Conservation (phyloP, 2,329 filamentous ascomycete species). For the Rhynchosporium agropyri region DNA sequence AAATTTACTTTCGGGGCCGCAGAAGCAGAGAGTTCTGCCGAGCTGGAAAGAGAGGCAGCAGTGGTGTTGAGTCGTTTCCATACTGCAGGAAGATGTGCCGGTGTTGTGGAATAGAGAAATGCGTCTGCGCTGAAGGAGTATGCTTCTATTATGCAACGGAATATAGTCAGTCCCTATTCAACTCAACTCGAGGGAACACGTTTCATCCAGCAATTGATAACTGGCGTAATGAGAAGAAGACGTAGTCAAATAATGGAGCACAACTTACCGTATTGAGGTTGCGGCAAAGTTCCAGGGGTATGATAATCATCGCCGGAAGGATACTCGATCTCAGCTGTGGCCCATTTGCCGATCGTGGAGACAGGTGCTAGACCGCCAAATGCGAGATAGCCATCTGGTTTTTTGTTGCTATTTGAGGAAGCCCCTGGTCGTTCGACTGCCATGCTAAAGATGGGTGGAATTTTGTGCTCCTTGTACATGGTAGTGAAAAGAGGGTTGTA, state of each 20-base stretch:
- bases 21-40: not conserved
- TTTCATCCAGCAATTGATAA: not conserved
- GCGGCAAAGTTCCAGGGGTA: slow-evolving; percentile 10
- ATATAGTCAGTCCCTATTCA: not conserved
- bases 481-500: slow-evolving; percentile 56
- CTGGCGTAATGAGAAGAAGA: not conserved
- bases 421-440: slow-evolving; percentile 45
- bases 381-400: slow-evolving; percentile 49
- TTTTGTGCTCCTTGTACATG: slow-evolving; percentile 49
- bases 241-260: too few relatives aligned
- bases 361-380: slow-evolving; percentile 54
- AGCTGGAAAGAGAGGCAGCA: not conserved
- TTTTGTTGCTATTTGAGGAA: slow-evolving; percentile 3
- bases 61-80: slow-evolving; percentile 16
- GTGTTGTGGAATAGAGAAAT: slow-evolving; percentile 18
- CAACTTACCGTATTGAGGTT: slow-evolving; percentile 18
- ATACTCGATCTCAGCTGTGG: slow-evolving; percentile 29
- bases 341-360: slow-evolving; percentile 19
- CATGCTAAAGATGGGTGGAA: slow-evolving; percentile 52
- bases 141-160: slow-evolving; percentile 8
- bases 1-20: not conserved
- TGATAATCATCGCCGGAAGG: slow-evolving; percentile 15
- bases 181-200: too few relatives aligned
- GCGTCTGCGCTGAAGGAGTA: slow-evolving; percentile 27
- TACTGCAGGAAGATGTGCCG: not conserved